A percentile compares a stretch with the other conserved stretches of the same genome.
phyloP scores from a whole-genome alignment of 202 grass and related monocot genomes.

The Zoysia matrella region DNA sequence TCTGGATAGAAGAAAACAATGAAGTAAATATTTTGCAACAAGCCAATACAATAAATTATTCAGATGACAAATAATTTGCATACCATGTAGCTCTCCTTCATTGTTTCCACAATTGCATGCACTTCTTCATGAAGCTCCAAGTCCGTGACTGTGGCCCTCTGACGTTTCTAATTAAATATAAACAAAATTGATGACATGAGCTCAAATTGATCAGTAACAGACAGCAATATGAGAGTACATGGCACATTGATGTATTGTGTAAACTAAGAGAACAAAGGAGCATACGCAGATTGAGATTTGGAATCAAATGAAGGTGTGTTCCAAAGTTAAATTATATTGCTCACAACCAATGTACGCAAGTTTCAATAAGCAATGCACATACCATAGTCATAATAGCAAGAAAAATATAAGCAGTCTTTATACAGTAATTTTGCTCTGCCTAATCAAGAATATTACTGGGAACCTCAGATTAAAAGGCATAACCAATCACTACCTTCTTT shows the following conservation, averaged over 20 bases:
- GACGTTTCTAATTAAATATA: conserved; percentile 71
- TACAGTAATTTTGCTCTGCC: neutral
- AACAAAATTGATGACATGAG: conserved; percentile 2
- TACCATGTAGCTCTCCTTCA: conserved; percentile 85
- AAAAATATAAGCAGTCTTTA: neutral
- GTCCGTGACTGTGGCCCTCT: conserved; percentile 55
- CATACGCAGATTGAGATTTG: conserved; percentile 13
- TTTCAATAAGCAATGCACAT: conserved; percentile 4
- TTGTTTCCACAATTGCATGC: conserved; percentile 82
- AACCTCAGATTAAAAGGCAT: neutral
- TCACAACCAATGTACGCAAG: neutral
- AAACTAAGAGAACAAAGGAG: neutral
- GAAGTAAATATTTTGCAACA: conserved; percentile 19
- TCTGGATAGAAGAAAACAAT: conserved; percentile 50
- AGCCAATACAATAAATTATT: neutral
- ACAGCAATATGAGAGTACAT: neutral
- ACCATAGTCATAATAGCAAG: neutral
- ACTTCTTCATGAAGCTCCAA: conserved; percentile 84
- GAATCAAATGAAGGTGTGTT: conserved; percentile 18
- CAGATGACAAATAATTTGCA: conserved; percentile 37
- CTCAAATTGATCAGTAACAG: neutral
- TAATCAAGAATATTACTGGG: neutral
- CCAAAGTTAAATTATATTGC: conserved; percentile 5
- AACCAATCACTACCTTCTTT: conserved; percentile 70
- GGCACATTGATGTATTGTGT: neutral